These are phyloP conservation scores for Colletotrichum sublineola DNA, from an alignment of 2,329 filamentous ascomycete genomes.

Conservation along the genomic window DNA sequence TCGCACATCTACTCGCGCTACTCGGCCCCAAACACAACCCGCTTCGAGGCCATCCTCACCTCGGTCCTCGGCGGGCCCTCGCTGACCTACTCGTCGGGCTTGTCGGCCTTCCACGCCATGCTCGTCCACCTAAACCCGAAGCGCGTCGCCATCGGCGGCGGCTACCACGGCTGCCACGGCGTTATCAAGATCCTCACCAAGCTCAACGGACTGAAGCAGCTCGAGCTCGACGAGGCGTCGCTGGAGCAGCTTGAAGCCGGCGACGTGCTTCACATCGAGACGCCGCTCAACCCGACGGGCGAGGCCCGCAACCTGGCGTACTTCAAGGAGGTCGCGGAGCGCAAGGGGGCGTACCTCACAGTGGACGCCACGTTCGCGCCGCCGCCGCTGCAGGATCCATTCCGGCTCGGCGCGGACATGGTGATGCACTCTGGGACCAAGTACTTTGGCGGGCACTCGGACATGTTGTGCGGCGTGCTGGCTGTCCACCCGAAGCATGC, in stretches of 20 bases:
- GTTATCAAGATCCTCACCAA: constrained; percentile 81
- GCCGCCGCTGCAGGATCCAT: constrained; percentile 89
- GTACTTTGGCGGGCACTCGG: constrained; percentile 95
- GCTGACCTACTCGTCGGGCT: constrained; percentile 85
- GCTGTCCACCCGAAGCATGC: constrained; percentile 68
- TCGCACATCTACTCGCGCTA: constrained; percentile 88
- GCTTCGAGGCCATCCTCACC: constrained; percentile 86
- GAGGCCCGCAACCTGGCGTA: constrained; percentile 79
- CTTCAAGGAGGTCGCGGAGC: constrained; percentile 80
- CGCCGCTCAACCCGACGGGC: constrained; percentile 91
- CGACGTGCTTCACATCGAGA: constrained; percentile 92
- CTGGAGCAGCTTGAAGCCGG: constrained; percentile 77
- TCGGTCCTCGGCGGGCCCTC: constrained; percentile 77
- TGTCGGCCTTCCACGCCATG: constrained; percentile 89
- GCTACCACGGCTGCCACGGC: constrained; percentile 95
- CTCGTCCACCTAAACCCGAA: constrained; percentile 87
- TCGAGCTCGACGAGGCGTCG: constrained; percentile 67
- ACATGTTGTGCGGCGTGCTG: constrained; percentile 90
- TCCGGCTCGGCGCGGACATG: constrained; percentile 83
- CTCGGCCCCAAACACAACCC: constrained; percentile 82
- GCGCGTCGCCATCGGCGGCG: constrained; percentile 83
- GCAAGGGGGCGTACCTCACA: constrained; percentile 79
- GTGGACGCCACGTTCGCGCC: constrained; percentile 96
- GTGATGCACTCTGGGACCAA: constrained; percentile 96
- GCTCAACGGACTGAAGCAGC: constrained; percentile 79